Conservation (phyloP, 2,329 filamentous ascomycete genomes). For the Aspergillus sp. region DNA sequence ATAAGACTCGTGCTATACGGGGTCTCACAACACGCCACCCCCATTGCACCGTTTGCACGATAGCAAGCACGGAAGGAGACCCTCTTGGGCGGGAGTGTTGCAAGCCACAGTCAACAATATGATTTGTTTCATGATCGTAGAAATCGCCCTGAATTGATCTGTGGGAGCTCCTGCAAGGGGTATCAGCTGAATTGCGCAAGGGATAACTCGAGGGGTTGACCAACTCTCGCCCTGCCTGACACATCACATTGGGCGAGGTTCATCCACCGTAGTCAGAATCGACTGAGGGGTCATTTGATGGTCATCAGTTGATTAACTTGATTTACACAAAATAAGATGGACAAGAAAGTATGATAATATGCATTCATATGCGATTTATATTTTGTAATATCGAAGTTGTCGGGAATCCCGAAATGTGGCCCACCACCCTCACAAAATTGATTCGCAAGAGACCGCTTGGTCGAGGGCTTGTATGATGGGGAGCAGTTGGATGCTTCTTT, state of each 20-base stretch:
- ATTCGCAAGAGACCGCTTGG: constrained; percentile 4
- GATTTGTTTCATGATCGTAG: background rate
- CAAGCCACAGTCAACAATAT: background rate
- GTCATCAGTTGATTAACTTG: background rate
- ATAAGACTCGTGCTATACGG: background rate
- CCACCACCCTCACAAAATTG: constrained; percentile 20
- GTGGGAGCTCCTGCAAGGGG: constrained; percentile 9
- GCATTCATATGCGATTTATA: constrained; percentile 1
- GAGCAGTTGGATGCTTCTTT: constrained; percentile 47
- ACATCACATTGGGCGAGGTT: constrained; percentile 1
- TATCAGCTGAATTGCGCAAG: background rate
- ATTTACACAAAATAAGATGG: background rate
- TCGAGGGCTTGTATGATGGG: constrained; percentile 35
- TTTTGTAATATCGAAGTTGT: constrained; percentile 10
- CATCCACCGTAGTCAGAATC: background rate
- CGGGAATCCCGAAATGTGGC: constrained; percentile 12
- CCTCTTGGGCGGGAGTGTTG: background rate
- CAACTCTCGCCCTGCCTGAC: background rate
- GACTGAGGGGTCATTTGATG: background rate
- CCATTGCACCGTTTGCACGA: background rate
- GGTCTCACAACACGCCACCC: background rate
- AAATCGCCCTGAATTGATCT: background rate
- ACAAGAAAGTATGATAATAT: background rate
- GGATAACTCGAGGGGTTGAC: constrained; percentile 14
- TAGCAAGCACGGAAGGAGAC: background rate